Percentiles rank a stretch among this genome's conserved stretches.
phyloP scores from a whole-genome alignment of 805 yeast species.

The Starmerella bombi region DNA sequence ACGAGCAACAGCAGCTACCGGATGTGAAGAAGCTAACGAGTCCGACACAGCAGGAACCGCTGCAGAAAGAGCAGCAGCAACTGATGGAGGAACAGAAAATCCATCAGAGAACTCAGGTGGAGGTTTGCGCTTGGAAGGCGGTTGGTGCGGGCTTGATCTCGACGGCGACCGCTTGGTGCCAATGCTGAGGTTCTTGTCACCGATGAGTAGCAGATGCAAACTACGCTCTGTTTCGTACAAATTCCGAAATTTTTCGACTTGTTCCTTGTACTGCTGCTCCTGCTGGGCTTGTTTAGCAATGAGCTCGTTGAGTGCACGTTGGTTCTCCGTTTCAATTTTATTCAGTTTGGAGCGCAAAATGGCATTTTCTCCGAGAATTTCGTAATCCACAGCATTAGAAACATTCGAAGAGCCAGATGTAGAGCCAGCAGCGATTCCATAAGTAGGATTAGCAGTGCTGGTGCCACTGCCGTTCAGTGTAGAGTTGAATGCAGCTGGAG shows the following conservation, averaged over 20 bases:
- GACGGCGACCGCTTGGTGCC: neutral
- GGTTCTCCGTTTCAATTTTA: conserved; percentile 24
- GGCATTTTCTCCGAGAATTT: conserved; percentile 65
- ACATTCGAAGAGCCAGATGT: too few relatives aligned
- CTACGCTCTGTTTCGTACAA: conserved; percentile 36
- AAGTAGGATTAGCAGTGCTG: too few relatives aligned
- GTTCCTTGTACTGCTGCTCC: conserved; percentile 25
- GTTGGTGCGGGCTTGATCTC: neutral
- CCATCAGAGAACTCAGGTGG: neutral
- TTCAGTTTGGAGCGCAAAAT: conserved; percentile 55
- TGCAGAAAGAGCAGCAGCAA: too few relatives aligned
- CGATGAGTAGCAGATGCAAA: conserved; percentile 39
- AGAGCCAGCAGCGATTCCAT: too few relatives aligned
- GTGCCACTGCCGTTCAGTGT: too few relatives aligned
- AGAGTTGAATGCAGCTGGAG: too few relatives aligned
- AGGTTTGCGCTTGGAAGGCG: neutral
- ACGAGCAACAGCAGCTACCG: neutral
- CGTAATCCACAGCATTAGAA: conserved; percentile 19
- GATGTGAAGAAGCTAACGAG: neutral
- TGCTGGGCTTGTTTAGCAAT: conserved; percentile 16
- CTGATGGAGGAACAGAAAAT: neutral
- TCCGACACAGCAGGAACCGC: neutral
- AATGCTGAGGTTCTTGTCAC: neutral
- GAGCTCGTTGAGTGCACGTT: conserved; percentile 23
- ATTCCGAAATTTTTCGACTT: conserved; percentile 32